phyloP scores from a whole-genome alignment of 2,329 filamentous ascomycete genomes.

The Remersonia thermophila region DNA sequence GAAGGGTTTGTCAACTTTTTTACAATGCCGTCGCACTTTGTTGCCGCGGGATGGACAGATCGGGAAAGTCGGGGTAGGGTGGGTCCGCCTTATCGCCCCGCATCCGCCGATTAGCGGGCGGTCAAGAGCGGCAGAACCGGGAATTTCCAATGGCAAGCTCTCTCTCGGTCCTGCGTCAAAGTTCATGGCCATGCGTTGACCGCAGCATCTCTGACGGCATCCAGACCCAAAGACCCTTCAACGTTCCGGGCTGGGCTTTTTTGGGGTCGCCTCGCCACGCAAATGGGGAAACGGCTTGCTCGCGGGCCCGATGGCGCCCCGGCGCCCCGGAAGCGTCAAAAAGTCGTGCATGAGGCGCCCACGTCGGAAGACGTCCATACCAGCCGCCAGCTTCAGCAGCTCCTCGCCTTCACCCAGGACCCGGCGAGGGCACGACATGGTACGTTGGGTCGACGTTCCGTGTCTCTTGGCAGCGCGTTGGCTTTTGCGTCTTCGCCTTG shows the following conservation, averaged over 20 bases:
- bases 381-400: slow-evolving; percentile 52
- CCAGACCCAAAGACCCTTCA: too few relatives aligned
- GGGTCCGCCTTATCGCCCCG: slow-evolving; percentile 7
- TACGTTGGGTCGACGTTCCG: too few relatives aligned
- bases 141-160: slow-evolving; percentile 10
- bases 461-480: too few relatives aligned
- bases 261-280: too few relatives aligned
- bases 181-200: too few relatives aligned
- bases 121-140: slow-evolving; percentile 10
- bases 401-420: slow-evolving; percentile 62
- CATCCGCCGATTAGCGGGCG: slow-evolving; percentile 10
- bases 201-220: too few relatives aligned
- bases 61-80: not conserved
- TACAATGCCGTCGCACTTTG: too few relatives aligned
- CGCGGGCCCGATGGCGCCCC: slow-evolving; percentile 28
- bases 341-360: slow-evolving; percentile 43
- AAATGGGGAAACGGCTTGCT: slow-evolving; percentile 35
- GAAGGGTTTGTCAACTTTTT: too few relatives aligned
- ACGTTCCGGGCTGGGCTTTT: too few relatives aligned
- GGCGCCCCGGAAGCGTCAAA: slow-evolving; percentile 40
- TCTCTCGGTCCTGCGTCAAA: not conserved
- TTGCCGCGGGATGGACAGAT: not conserved
- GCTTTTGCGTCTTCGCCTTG: too few relatives aligned
- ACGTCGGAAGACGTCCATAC: slow-evolving; percentile 50
- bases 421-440: slow-evolving; percentile 54